phyloP scores from a whole-genome alignment of 2,329 filamentous ascomycete species.

The Epichloe brachyelytri region DNA sequence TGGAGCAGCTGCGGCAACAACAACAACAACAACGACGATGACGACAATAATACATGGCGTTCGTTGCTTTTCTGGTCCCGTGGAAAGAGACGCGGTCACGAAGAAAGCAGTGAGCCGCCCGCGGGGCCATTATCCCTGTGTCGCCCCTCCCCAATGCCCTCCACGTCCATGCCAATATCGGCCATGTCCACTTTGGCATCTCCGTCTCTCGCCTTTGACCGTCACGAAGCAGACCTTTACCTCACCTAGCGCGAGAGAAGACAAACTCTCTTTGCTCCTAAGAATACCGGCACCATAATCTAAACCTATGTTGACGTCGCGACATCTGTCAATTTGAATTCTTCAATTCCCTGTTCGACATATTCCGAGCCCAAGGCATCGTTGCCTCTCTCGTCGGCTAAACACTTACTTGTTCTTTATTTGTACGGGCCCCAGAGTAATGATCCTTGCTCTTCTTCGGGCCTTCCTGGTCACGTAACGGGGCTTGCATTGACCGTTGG shows the following conservation, averaged over 20 bases:
- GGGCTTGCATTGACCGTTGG: background rate
- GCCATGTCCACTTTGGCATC: background rate
- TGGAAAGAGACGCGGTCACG: background rate
- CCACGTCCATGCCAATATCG: background rate
- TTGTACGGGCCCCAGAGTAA: background rate
- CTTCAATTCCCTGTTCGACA: too few species aligned
- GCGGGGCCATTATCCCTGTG: background rate
- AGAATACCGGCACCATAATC: background rate
- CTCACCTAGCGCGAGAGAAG: too few species aligned
- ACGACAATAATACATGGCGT: too few species aligned
- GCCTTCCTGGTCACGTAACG: background rate
- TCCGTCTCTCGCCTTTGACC: background rate
- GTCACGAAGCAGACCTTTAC: background rate
- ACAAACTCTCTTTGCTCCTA: background rate
- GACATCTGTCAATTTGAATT: too few species aligned
- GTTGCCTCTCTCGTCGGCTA: too few species aligned
- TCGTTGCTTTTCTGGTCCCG: too few species aligned
- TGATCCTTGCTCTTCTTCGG: constrained; percentile 4
- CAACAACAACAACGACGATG: background rate
- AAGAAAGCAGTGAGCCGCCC: background rate
- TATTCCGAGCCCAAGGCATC: too few species aligned
- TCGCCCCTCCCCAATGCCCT: background rate
- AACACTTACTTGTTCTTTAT: too few species aligned
- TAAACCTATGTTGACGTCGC: too few species aligned
- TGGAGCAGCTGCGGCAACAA: background rate